Evolutionary conservation across 2,329 filamentous ascomycete species (phyloP).

Genomic region (Ramichloridium luteum): DNA sequence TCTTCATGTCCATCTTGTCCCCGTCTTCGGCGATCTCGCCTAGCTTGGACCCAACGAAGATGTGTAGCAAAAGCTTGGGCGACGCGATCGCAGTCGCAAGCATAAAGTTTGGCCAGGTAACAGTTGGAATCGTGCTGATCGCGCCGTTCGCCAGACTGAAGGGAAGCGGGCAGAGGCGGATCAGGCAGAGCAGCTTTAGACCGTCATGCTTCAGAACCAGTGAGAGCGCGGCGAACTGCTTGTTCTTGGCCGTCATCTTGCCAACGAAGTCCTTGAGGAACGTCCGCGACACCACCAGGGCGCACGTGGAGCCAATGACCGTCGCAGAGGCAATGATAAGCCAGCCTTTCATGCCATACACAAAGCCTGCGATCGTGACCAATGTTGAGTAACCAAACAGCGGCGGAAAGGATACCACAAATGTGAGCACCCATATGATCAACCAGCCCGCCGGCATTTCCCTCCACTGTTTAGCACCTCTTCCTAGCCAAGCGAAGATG

Average conservation of each 20-base stretch:
- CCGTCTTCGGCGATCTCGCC: constrained; percentile 71
- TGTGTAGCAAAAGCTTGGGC: constrained; percentile 80
- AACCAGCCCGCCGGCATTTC: constrained; percentile 57
- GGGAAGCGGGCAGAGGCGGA: constrained; percentile 81
- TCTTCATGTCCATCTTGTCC: constrained; percentile 66
- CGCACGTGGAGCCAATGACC: constrained; percentile 61
- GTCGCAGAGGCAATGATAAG: constrained; percentile 70
- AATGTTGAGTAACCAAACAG: constrained; percentile 77
- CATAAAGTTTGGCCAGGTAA: constrained; percentile 63
- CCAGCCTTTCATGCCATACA: constrained; percentile 70
- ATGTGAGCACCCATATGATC: constrained; percentile 64
- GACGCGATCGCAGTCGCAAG: constrained; percentile 69
- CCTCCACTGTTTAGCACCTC: constrained; percentile 66
- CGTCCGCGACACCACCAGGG: constrained; percentile 71
- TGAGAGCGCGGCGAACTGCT: constrained; percentile 75
- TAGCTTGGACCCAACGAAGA: constrained; percentile 80
- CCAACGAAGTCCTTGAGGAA: constrained; percentile 69
- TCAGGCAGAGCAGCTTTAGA: constrained; percentile 76
- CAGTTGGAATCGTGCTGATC: constrained; percentile 82
- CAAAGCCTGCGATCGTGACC: constrained; percentile 56
- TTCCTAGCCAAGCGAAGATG: constrained; percentile 65
- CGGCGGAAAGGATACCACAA: constrained; percentile 71
- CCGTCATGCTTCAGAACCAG: constrained; percentile 86
- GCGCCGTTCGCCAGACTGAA: constrained; percentile 92
- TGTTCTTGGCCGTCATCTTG: constrained; percentile 67